A percentile compares a stretch with the other conserved stretches of the same genome.
Conservation (phyloP, 176 grass and related monocot species). For the Eleusine indica region DNA sequence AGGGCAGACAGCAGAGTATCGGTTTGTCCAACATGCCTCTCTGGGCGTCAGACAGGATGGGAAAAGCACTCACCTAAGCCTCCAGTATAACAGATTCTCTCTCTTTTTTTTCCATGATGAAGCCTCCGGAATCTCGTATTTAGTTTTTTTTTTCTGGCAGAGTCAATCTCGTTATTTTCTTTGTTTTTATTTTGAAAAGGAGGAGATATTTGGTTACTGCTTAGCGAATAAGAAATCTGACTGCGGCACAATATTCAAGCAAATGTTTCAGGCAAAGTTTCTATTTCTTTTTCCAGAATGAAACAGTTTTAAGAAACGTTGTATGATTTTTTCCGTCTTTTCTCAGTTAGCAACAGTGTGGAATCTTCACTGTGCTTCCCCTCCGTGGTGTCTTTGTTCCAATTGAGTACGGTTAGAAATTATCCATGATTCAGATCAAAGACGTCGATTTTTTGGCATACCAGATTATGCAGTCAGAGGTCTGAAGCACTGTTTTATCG, state of each 20-base stretch:
- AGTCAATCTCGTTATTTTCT: not conserved
- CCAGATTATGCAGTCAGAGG: not conserved
- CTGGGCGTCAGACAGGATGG: not conserved
- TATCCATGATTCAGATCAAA: not conserved
- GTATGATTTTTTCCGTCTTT: not conserved
- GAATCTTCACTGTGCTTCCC: not conserved
- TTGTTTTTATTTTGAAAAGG: not conserved
- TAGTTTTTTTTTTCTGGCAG: not conserved
- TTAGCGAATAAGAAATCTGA: not conserved
- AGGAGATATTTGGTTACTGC: not conserved
- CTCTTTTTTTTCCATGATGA: not conserved
- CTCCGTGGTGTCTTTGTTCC: not conserved
- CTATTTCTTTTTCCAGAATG: not conserved
- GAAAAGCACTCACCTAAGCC: not conserved
- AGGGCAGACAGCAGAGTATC: constrained; percentile 8
- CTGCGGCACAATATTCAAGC: not conserved
- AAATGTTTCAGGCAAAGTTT: not conserved
- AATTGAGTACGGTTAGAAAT: not conserved
- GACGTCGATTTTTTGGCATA: not conserved
- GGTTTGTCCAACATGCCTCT: not conserved
- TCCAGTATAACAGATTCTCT: not conserved
- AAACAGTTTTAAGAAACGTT: not conserved
- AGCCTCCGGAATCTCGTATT: not conserved
- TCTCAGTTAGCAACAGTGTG: not conserved
- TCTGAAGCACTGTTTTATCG: not conserved